Conservation (phyloP, 768 basidiomycete species). For the Tubosaeta sp. region DNA sequence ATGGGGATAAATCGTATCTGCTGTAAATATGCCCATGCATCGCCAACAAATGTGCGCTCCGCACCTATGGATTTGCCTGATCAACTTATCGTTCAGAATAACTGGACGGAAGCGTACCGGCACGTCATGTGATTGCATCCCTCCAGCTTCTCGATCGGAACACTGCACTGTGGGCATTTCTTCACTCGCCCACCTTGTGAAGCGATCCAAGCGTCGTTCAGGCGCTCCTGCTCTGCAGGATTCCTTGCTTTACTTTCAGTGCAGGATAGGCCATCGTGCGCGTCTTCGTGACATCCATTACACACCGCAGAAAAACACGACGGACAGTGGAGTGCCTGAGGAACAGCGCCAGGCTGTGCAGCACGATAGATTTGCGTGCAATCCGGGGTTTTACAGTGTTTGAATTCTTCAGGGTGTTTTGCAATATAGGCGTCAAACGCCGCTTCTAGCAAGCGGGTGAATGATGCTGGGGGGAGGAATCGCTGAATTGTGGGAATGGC, state of each 20-base stretch:
- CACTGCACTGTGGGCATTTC: conserved; percentile 65
- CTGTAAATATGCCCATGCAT: conserved; percentile 42
- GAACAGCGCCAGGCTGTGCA: conserved; percentile 36
- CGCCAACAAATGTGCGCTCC: conserved; percentile 76
- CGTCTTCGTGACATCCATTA: conserved; percentile 53
- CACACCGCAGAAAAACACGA: conserved; percentile 66
- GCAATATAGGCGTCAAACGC: conserved; percentile 58
- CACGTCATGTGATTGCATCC: conserved; percentile 84
- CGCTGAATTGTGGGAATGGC: conserved; percentile 48
- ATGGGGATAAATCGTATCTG: conserved; percentile 33
- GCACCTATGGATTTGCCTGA: conserved; percentile 39
- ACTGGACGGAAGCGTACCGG: conserved; percentile 16
- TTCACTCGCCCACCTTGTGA: conserved; percentile 56
- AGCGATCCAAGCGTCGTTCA: conserved; percentile 56
- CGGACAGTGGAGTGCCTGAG: conserved; percentile 52
- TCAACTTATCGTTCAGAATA: no score
- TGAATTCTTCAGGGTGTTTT: conserved; percentile 54
- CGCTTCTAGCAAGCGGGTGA: conserved; percentile 51
- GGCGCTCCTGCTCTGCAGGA: conserved; percentile 44
- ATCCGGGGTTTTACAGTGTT: conserved; percentile 76
- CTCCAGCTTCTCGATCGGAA: conserved; percentile 62
- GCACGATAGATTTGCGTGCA: conserved; percentile 69
- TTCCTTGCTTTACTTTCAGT: conserved; percentile 37
- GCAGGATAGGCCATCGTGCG: conserved; percentile 62
- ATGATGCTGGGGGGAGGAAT: conserved; percentile 47